Percentiles rank a stretch among this genome's conserved stretches.
These are phyloP conservation scores for Aspergillus fumigatiaffinis DNA, from an alignment of 2,329 filamentous ascomycete genomes.

Conservation along the genomic window DNA sequence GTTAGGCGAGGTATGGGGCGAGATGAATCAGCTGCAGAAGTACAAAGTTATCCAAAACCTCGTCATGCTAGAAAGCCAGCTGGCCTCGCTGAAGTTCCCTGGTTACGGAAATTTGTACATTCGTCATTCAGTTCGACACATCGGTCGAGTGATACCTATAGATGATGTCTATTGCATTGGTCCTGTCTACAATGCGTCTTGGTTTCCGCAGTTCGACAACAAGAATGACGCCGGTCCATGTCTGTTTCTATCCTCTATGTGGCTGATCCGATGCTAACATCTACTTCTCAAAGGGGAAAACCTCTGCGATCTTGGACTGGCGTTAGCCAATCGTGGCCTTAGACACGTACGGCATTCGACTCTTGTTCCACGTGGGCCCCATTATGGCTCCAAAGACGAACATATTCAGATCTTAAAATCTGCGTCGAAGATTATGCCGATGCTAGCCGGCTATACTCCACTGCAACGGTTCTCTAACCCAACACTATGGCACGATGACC, in stretches of 20 bases:
- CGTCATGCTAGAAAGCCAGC: conserved; percentile 19
- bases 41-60: conserved; percentile 26
- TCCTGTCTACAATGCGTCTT: conserved; percentile 7
- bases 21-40: conserved; percentile 21
- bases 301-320: conserved; percentile 9
- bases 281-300: conserved; percentile 2
- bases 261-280: not conserved
- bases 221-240: conserved; percentile 12
- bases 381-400: conserved; percentile 10
- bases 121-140: not conserved
- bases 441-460: conserved; percentile 1
- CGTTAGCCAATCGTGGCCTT: conserved; percentile 7
- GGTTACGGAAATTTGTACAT: conserved; percentile 31
- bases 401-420: conserved; percentile 5
- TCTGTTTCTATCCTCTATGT: conserved; percentile 1
- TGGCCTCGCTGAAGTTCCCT: conserved; percentile 23
- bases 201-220: conserved; percentile 6
- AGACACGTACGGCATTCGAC: conserved; percentile 4
- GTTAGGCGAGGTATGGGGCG: conserved; percentile 27
- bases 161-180: conserved; percentile 13
- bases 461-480: conserved; percentile 5
- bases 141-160: conserved; percentile 1
- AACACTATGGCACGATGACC: conserved; percentile 16
- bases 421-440: conserved; percentile 4
- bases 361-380: conserved; percentile 4